Evolutionary conservation across 176 grass and related monocot species (phyloP).

Genomic region (Ananas comosus): DNA sequence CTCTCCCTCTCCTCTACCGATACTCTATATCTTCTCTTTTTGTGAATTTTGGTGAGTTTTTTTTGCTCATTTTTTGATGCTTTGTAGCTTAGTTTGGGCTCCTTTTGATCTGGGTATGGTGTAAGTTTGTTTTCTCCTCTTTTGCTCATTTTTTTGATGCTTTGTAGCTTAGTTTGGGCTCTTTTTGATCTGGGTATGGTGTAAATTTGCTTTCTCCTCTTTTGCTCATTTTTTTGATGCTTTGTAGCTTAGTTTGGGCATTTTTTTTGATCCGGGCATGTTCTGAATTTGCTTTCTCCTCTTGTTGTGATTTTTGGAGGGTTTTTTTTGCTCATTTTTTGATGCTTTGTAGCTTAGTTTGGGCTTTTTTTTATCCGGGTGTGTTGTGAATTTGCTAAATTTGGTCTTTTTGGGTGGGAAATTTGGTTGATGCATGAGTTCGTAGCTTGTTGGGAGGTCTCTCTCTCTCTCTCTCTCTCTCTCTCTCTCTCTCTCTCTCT

Average conservation of each 20-base stretch:
- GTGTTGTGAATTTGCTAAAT: too few relatives aligned
- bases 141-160: not conserved
- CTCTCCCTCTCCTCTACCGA: not conserved
- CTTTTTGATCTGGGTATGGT: too few relatives aligned
- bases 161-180: too few relatives aligned
- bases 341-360: not conserved
- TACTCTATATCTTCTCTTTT: not conserved
- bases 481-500: not conserved
- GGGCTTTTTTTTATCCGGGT: too few relatives aligned
- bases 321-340: not conserved
- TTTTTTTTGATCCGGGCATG: too few relatives aligned
- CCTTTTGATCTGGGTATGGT: not conserved
- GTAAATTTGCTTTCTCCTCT: not conserved
- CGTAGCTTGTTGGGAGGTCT: too few relatives aligned
- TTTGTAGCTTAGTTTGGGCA: too few relatives aligned
- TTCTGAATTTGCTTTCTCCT: not conserved
- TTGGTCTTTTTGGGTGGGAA: too few relatives aligned
- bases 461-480: not conserved
- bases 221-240: not conserved
- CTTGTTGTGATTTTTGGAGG: not conserved
- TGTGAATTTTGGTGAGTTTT: constrained; percentile 1
- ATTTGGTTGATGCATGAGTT: too few relatives aligned
- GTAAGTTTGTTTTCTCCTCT: not conserved
- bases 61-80: not conserved
- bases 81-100: not conserved